A percentile compares a stretch with the other conserved stretches of the same genome.
phyloP scores from a whole-genome alignment of 192 early-diverging fungal genomes.

The Coemansia sp. region DNA sequence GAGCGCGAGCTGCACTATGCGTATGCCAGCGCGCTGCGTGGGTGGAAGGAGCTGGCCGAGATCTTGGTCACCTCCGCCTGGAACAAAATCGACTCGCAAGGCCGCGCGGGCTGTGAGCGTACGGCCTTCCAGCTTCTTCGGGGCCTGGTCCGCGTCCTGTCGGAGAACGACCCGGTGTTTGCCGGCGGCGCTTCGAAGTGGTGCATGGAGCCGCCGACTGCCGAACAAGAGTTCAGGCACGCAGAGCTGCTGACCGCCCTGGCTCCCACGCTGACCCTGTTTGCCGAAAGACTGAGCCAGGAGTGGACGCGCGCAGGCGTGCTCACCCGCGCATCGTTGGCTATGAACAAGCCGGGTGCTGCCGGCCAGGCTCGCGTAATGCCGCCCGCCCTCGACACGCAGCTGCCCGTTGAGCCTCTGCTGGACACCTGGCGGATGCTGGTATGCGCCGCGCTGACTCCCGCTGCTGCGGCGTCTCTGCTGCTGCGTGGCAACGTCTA shows the following conservation, averaged over 20 bases:
- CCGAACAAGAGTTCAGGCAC: slow-evolving; percentile 40
- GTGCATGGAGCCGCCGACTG: slow-evolving; percentile 29
- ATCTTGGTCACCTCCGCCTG: slow-evolving; percentile 62
- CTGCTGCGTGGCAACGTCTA: slow-evolving; percentile 81
- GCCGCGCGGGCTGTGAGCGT: slow-evolving; percentile 59
- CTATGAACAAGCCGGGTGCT: slow-evolving; percentile 36
- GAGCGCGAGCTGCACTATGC: slow-evolving; percentile 69
- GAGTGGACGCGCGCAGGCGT: slow-evolving; percentile 51
- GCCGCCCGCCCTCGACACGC: slow-evolving; percentile 53
- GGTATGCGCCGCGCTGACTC: slow-evolving; percentile 62
- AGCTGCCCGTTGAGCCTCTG: slow-evolving; percentile 60
- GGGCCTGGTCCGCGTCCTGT: slow-evolving; percentile 60
- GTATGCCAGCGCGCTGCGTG: slow-evolving; percentile 67
- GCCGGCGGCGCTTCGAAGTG: slow-evolving; percentile 10
- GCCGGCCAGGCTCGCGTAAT: slow-evolving; percentile 48
- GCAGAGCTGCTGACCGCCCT: slow-evolving; percentile 43
- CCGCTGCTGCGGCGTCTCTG: slow-evolving; percentile 59
- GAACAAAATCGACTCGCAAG: slow-evolving; percentile 67
- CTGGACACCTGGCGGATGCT: slow-evolving; percentile 59
- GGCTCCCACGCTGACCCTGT: slow-evolving; percentile 42
- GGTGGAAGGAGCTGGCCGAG: slow-evolving; percentile 85
- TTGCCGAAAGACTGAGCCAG: slow-evolving; percentile 34
- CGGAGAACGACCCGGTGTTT: slow-evolving; percentile 37
- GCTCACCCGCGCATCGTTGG: slow-evolving; percentile 33
- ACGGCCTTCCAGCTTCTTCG: slow-evolving; percentile 66